A percentile compares a stretch with the other conserved stretches of the same genome.
Conservation (phyloP, 2,329 filamentous ascomycete genomes). For the Dryadomyces quercivorus region DNA sequence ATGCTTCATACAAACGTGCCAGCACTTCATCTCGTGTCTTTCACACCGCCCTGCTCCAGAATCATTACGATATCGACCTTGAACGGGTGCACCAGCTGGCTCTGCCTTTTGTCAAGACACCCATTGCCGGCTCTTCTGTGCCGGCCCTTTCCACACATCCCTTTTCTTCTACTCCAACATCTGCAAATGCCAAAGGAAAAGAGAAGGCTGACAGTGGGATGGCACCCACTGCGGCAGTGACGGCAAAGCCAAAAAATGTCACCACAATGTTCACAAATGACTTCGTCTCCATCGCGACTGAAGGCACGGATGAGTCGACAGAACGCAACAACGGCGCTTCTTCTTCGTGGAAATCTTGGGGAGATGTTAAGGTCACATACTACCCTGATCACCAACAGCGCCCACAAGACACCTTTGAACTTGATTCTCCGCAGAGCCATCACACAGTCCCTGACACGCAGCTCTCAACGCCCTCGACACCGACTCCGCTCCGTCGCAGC, state of each 20-base stretch:
- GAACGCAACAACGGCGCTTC: slow-evolving; percentile 17
- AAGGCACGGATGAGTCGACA: slow-evolving; percentile 27
- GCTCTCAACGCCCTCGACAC: slow-evolving; percentile 44
- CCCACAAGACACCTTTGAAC: slow-evolving; percentile 13
- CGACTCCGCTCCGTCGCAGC: slow-evolving; percentile 62
- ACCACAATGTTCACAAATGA: slow-evolving; percentile 69
- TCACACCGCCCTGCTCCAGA: slow-evolving; percentile 61
- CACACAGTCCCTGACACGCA: neutral
- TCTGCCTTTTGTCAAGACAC: slow-evolving; percentile 66
- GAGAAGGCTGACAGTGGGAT: slow-evolving; percentile 44
- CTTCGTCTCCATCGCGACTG: slow-evolving; percentile 58
- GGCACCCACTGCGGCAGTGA: neutral
- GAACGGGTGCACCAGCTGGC: slow-evolving; percentile 79
- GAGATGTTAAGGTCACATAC: slow-evolving; percentile 68
- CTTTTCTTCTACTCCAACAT: slow-evolving; percentile 1
- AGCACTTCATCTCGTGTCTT: slow-evolving; percentile 52
- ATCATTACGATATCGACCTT: slow-evolving; percentile 70
- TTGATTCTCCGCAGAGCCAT: neutral
- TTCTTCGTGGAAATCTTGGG: slow-evolving; percentile 61
- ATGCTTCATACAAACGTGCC: slow-evolving; percentile 72
- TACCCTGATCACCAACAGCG: slow-evolving; percentile 38
- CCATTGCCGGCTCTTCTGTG: slow-evolving; percentile 32
- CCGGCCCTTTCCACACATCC: neutral
- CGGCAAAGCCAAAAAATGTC: slow-evolving; percentile 24
- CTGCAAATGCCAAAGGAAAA: slow-evolving; percentile 50